These are phyloP conservation scores for Funneliformis mosseae DNA, from an alignment of 192 early-diverging fungal genomes.

Conservation along the genomic window DNA sequence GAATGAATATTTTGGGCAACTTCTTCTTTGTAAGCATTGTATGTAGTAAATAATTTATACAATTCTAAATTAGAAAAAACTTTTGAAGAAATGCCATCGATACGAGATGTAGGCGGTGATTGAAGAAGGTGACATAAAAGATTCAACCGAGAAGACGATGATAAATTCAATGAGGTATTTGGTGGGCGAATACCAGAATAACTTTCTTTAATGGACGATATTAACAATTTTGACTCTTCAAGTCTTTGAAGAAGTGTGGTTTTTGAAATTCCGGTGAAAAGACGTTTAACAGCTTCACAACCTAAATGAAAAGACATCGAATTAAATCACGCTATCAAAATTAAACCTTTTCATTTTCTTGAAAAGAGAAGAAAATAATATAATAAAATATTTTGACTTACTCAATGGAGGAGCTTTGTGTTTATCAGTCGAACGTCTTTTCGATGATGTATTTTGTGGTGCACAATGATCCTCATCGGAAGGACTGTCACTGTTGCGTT, in stretches of 20 bases:
- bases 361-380: not conserved
- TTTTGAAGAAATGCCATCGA: conserved; percentile 36
- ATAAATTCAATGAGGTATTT: not conserved
- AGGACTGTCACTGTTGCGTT: conserved; percentile 5
- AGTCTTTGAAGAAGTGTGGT: conserved; percentile 30
- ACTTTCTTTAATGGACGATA: conserved; percentile 23
- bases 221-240: conserved; percentile 32
- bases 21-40: conserved; percentile 34
- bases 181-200: conserved; percentile 12
- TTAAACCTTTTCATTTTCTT: not conserved
- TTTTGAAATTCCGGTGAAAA: conserved; percentile 28
- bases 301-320: conserved; percentile 1
- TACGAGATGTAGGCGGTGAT: conserved; percentile 34
- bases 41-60: conserved; percentile 34
- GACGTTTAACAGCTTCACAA: conserved; percentile 33
- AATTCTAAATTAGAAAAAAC: conserved; percentile 36
- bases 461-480: conserved; percentile 25
- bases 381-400: not conserved
- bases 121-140: conserved; percentile 33
- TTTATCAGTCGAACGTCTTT: conserved; percentile 30
- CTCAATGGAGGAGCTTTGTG: conserved; percentile 33
- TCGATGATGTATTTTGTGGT: not conserved
- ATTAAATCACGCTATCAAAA: not conserved
- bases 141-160: conserved; percentile 25
- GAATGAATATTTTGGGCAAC: conserved; percentile 19